Evolutionary conservation across 2,329 filamentous ascomycete genomes (phyloP).

Genomic region (Exserohilum turcica): DNA sequence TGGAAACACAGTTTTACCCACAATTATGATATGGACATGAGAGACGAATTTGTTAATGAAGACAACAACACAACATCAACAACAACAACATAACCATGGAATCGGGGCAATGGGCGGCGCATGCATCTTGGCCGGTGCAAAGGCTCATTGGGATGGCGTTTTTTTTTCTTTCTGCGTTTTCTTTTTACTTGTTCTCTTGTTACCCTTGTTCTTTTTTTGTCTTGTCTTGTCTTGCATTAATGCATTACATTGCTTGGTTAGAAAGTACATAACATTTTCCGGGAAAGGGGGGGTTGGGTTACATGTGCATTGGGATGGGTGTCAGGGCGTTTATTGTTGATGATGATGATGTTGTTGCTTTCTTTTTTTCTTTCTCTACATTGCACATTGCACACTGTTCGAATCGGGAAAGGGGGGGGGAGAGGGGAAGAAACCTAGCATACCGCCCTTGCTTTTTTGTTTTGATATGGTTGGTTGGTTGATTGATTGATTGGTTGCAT

Average conservation of each 20-base stretch:
- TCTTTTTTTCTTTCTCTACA: too few relatives aligned
- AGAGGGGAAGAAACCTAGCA: too few relatives aligned
- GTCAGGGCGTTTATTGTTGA: neutral
- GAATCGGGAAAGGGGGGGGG: too few relatives aligned
- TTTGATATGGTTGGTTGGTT: too few relatives aligned
- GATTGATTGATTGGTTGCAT: too few relatives aligned
- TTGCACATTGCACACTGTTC: too few relatives aligned
- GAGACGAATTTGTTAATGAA: slow-evolving; percentile 3
- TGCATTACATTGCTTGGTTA: neutral
- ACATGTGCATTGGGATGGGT: neutral
- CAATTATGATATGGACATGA: slow-evolving; percentile 17
- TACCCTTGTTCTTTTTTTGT: neutral
- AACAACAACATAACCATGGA: neutral
- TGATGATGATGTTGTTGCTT: neutral
- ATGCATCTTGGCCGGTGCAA: neutral
- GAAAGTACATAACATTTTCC: neutral
- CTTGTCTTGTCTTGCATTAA: neutral
- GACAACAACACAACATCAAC: too few relatives aligned
- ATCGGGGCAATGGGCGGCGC: neutral
- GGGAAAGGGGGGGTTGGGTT: neutral
- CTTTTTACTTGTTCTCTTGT: neutral
- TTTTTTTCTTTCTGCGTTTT: neutral
- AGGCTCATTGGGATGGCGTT: slow-evolving; percentile 6
- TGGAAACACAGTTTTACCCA: slow-evolving; percentile 3
- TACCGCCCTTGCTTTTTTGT: too few relatives aligned